Base-by-base conservation (phyloP, 371 early-diverging fungal genomes). In the Mortierella sp. region DNA sequence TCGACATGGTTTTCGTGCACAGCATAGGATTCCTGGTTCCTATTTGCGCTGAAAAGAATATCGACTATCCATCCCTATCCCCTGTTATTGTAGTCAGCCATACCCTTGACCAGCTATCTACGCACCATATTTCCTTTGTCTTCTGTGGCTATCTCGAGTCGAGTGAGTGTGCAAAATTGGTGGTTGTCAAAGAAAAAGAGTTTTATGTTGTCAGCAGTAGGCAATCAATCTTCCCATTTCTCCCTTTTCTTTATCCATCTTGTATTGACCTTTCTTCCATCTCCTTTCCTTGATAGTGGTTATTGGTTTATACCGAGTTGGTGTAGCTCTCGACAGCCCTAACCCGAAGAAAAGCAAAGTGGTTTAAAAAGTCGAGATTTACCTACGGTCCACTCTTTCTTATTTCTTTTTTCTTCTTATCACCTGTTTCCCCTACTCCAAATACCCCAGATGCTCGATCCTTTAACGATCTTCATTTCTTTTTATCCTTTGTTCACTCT, bases 1-100 rank as follows among this genome's bases (percentile, higher is more conserved):
- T 34, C 26, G 19, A 6, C 31, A 4, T 7, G 6, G 22, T 14
- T 31, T 31, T 19, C 16, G 2, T 31, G 61, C 61, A 61, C 61
- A 61, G 61, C 37, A 37, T 61, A 34, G 22, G 61, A 61, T 61
- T 61, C 61, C 10, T 37, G 9, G 61, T 61, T 61, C 61, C 19
- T 61, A 9, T 61, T 61, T 31, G 22, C 0, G 22, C 37, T 4
- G 7, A 53, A 53, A 29, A 29, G 4, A 31, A 53, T 29, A 29
- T 1, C 37, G 37, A 19, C 1, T 37, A 61, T 34, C 10, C 34
- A 58, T 37, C 37, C 61, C 37, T 22, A 39, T 61, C 37, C 34
- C 37, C 61, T 61, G 61, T 37, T 34, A 61, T 8, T 19, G 37
- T 37, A 34, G 22, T 37, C 34, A 61, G 39, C 9, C 61, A 61